Base-by-base conservation (phyloP, 768 basidiomycete species). In the Pulveroboletus sp. region DNA sequence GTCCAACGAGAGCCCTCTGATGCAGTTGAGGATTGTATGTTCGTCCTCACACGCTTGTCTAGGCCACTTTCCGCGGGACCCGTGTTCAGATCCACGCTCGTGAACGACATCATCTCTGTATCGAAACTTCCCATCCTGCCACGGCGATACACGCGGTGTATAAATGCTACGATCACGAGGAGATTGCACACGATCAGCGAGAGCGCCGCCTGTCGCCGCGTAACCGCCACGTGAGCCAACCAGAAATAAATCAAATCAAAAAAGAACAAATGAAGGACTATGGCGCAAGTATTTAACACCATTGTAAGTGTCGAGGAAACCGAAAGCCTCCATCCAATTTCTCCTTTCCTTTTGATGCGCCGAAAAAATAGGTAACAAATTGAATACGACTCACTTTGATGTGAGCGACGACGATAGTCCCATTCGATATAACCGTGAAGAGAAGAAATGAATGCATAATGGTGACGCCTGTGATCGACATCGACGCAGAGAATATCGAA, bases 141-240 rank as follows among this genome's bases (percentile, higher is more conserved):
- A 36, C 51, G 46, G 5, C 15, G 24, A 27, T 14, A 57, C 4
- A 57, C 17, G 21, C 54, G 59, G 38, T 61, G 57, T 10, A 57
- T 14, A 9, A 60, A 64, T 15, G 57, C 28, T 18, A 61, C 57
- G 27, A 66, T 53, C 39, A 66, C 66, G 30, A 66, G 53, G 10
- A 57, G 48, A 17, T 64, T 61, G 51, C 64, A 67, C 6, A 66
- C 49, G 35, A 66, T 46, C 21, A 62, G 38, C 8, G 61, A 53
- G 14, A 62, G 45, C 8, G 66, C 60, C 4, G 56, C 17, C 64
- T 63, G 32, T 52, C 35, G 8, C 10, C 13, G 14, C 3, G 11
- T 43, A 43, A 40, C 28, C 9, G 6, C 11, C 17, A 38, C 13
- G 30, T 43, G 30, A 50, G 47, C 30, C 10, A 11, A 24, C 30